These are phyloP conservation scores for Pseudisothecium myosuroides DNA, from an alignment of 225 moss, liverwort and hornwort genomes.

Conservation along the genomic window DNA sequence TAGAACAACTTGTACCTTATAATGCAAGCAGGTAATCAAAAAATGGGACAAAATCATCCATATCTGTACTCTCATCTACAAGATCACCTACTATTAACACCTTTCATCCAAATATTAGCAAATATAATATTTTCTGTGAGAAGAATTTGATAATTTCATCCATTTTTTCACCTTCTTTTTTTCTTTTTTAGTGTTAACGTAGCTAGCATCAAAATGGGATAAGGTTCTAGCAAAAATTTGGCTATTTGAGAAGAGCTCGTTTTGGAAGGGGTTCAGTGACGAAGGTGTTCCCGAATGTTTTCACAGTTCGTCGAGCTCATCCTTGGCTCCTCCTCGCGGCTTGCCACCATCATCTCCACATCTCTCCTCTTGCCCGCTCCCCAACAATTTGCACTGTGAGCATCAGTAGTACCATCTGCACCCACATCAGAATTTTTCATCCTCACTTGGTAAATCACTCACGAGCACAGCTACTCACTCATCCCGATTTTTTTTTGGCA, in stretches of 20 bases:
- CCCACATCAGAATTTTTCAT: not conserved
- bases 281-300: not conserved
- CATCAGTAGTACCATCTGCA: not conserved
- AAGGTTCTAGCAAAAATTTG: not conserved
- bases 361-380: not conserved
- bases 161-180: not conserved
- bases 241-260: too few relatives aligned
- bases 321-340: too few relatives aligned
- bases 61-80: not conserved
- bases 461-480: not conserved
- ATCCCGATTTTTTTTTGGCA: not conserved
- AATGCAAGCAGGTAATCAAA: not conserved
- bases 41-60: not conserved
- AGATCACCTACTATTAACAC: not conserved
- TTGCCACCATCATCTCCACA: not conserved
- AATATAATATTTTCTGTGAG: not conserved
- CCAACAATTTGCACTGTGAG: not conserved
- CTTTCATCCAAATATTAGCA: not conserved
- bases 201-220: not conserved
- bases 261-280: not conserved
- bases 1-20: fast-evolving
- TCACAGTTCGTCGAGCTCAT: not conserved
- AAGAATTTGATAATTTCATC: not conserved
- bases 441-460: not conserved
- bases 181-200: not conserved